Evolutionary conservation across 2,329 filamentous ascomycete genomes (phyloP).

Genomic region (Mycosphaerelloides madeirae): DNA sequence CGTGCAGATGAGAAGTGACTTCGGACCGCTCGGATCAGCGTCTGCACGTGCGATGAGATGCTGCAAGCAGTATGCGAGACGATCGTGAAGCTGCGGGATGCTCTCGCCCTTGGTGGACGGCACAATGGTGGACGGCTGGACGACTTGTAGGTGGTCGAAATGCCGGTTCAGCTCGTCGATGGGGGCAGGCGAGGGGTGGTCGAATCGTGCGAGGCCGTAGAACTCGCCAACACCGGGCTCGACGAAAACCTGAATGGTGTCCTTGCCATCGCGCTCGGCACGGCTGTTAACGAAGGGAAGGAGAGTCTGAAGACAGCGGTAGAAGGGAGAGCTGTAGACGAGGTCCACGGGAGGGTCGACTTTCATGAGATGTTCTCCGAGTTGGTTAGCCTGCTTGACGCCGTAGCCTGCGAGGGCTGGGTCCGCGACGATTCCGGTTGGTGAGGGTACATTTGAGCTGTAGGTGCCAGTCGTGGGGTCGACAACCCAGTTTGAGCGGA

Average conservation of each 20-base stretch:
- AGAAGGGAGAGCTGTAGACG: slow-evolving; percentile 82
- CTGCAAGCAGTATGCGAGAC: slow-evolving; percentile 65
- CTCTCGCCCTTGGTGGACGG: slow-evolving; percentile 71
- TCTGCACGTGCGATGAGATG: slow-evolving; percentile 71
- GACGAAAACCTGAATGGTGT: slow-evolving; percentile 28
- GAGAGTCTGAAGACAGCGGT: slow-evolving; percentile 81
- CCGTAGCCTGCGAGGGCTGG: slow-evolving; percentile 84
- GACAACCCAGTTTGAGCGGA: slow-evolving; percentile 85
- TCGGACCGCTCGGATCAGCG: slow-evolving; percentile 55
- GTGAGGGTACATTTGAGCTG: slow-evolving; percentile 65
- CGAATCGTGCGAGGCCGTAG: slow-evolving; percentile 81
- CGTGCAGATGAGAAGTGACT: slow-evolving; percentile 73
- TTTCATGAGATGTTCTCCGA: slow-evolving; percentile 60
- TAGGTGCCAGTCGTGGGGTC: slow-evolving; percentile 77
- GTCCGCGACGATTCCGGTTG: slow-evolving; percentile 83
- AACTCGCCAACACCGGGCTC: slow-evolving; percentile 64
- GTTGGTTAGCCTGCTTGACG: slow-evolving; percentile 73
- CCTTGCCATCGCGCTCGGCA: slow-evolving; percentile 28
- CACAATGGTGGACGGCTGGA: slow-evolving; percentile 47
- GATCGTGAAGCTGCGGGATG: slow-evolving; percentile 72
- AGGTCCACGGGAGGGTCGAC: slow-evolving; percentile 64
- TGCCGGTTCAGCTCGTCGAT: slow-evolving; percentile 58
- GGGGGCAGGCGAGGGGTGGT: slow-evolving; percentile 73
- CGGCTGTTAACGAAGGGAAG: slow-evolving; percentile 59
- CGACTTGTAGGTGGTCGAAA: slow-evolving; percentile 58